Base-by-base conservation (phyloP, 1,284 basidiomycete species). In the Stygiomarasmius scandens region DNA sequence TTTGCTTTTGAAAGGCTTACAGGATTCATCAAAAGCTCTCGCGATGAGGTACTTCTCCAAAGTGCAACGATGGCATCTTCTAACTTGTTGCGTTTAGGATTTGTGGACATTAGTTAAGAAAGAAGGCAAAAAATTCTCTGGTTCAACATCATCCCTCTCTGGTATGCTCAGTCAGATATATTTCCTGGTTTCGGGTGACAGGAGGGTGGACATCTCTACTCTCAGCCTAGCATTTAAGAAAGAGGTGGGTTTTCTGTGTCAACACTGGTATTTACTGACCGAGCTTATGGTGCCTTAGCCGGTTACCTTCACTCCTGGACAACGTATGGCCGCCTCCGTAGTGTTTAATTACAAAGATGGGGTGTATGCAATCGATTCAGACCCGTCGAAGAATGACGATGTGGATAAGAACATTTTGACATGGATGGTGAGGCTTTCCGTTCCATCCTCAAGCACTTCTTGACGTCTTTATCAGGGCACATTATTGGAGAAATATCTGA, bases 71-170 rank as follows among this genome's bases (percentile, higher is more conserved):
- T n/a, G 14, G n/a, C n/a, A n/a, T n/a, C 20, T 41, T 27, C n/a
- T 16, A 24, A 4, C 22, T 34, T n/a, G 19, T 32, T 19, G 27
- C 41, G n/a, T 47, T 29, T 36, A 92, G 87, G 87, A 91, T 58
- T 75, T 98, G 4, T 77, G 81, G 56, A 67, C 71, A 2, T 73
- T 97, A 14, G 89, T 91, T 0, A 77, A 82, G 62, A 71, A 72
- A 38, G 79, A 91, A 58, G 71, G 78, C 0, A 82, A 85, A 45
- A 77, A 69, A 41, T 98, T 92, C 69, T 84, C 85, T 16, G 96
- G 96, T 0, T 96, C 93, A 9, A 99, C 96, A 0, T 96, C 94
- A n/a, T 96, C 93, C 10, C 75, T 97, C 59, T 91, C 93, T 0
- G 86, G 89, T 32, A 84, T 96, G 58, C 78, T 98, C 38, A 83